Evolutionary conservation across 2,329 filamentous ascomycete genomes (phyloP), one percentile per base, ranked within the genome.

Genomic region (Penicillium decumbens): DNA sequence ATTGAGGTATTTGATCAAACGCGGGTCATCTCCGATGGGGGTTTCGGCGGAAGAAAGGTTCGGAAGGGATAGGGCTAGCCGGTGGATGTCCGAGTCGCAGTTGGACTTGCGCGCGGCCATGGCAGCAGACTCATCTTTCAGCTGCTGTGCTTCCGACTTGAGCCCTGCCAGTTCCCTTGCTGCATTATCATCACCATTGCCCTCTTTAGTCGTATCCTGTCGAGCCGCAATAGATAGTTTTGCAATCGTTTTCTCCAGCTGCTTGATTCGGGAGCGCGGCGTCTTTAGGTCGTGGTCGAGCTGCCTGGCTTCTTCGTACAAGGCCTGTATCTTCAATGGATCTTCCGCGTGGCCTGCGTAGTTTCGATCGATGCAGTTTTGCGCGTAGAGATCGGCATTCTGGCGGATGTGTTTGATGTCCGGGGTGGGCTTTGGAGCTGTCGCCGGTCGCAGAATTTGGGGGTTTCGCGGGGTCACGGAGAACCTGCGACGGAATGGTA

Each of bases 371-470:
- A 86, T 68, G 71, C 89, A 95, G 65, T 95, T 97, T 58, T 85
- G 77, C 60, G 87, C 80, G 75, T 96, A 88, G 13, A 95, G 78
- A 12, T 85, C 81, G 13, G 87, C 82, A 70, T 95, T 88, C 64
- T 89, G 81, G 50, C 91, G 90, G 68, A 98, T 95, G 73, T 93
- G 86, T 69, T 89, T 92, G 66, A 95, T 80, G 73, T 96, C 87
- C 58, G 95, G 80, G 41, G 80, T 80, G 24, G 88, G 82, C 67
- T 89, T 92, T 9, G 89, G 90, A 12, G 88, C 90, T 45, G 80
- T 84, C 1, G 86, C 77, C 4, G 87, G 87, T 33, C 84, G 78
- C 3, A 71, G 43, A 18, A 57, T 46, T 25, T 68, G 60, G 9
- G 53, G 47, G 43, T 55, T 55, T n/a, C 54, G 57, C 13, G 48